Percentiles rank a stretch among this genome's conserved stretches.
Conservation (phyloP, 352 stramenopile species). For the Aphanomyces invadans region DNA sequence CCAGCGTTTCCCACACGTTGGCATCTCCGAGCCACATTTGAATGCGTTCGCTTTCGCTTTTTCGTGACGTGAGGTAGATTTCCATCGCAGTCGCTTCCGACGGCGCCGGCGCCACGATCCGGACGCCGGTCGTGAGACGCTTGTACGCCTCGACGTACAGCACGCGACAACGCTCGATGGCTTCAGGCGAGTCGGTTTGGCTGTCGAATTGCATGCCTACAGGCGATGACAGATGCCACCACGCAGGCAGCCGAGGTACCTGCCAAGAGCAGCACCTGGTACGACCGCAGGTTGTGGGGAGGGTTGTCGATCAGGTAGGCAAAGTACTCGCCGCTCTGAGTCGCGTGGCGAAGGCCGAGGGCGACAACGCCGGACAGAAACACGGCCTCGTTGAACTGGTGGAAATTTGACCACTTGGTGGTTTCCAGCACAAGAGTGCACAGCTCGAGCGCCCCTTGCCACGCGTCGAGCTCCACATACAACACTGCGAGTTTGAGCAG, state of each 20-base stretch:
- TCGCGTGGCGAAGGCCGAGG: slow-evolving; percentile 40
- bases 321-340: slow-evolving; percentile 64
- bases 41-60: slow-evolving; percentile 49
- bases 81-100: not conserved
- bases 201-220: slow-evolving; percentile 13
- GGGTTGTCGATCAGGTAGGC: slow-evolving; percentile 55
- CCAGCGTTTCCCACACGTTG: slow-evolving; percentile 53
- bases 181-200: not conserved
- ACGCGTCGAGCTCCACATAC: slow-evolving; percentile 61
- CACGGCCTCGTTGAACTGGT: slow-evolving; percentile 43
- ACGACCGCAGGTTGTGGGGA: slow-evolving; percentile 38
- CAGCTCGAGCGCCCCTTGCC: slow-evolving; percentile 49
- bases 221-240: not conserved
- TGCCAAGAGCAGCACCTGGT: slow-evolving; percentile 52
- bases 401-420: slow-evolving; percentile 30
- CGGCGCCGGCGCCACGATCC: not conserved
- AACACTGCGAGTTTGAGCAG: slow-evolving; percentile 49
- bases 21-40: slow-evolving; percentile 51
- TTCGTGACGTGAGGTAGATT: slow-evolving; percentile 54
- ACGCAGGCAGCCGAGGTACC: slow-evolving; percentile 12
- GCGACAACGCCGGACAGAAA: slow-evolving; percentile 59
- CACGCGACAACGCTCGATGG: not conserved
- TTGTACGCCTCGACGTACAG: slow-evolving; percentile 11
- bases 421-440: slow-evolving; percentile 63
- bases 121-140: not conserved